Evolutionary conservation across 306 rosid genomes (phyloP).

Genomic region (Corylus americana): DNA sequence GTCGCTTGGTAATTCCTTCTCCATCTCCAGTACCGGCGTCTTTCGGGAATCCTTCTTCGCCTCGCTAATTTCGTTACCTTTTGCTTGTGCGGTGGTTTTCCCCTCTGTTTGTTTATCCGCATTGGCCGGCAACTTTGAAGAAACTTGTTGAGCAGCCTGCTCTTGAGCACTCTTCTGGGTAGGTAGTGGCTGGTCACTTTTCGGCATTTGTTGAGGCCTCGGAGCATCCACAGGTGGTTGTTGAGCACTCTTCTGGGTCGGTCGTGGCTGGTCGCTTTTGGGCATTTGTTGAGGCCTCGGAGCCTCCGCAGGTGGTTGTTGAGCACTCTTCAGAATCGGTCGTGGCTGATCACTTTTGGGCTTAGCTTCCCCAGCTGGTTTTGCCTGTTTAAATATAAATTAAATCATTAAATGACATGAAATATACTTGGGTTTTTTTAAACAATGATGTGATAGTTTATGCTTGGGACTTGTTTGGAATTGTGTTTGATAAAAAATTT

Average conservation of each 20-base stretch:
- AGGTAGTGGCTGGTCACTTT: not conserved
- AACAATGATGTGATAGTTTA: too few relatives aligned
- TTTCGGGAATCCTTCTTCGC: too few relatives aligned
- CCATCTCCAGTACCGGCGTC: not conserved
- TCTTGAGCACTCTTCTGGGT: not conserved
- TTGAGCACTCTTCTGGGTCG: not conserved
- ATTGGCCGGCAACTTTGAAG: conserved; percentile 7
- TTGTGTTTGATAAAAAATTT: too few relatives aligned
- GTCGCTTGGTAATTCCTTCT: conserved; percentile 8
- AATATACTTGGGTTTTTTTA: too few relatives aligned
- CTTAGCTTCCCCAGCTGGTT: conserved; percentile 3
- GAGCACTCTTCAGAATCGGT: not conserved
- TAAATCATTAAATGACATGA: too few relatives aligned
- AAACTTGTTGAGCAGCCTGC: not conserved
- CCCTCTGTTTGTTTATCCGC: conserved; percentile 10
- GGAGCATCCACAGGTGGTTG: conserved; percentile 4
- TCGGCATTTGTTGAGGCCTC: conserved; percentile 7
- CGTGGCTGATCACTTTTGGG: not conserved
- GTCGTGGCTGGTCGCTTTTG: too few relatives aligned
- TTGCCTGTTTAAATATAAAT: not conserved
- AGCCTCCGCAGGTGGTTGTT: too few relatives aligned
- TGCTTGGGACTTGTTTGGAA: too few relatives aligned
- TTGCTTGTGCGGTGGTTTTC: not conserved
- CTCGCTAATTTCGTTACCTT: conserved; percentile 8
- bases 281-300: too few relatives aligned